These are phyloP conservation scores for Globisporangium spinosum DNA, from an alignment of 352 stramenopile genomes.

Conservation along the genomic window DNA sequence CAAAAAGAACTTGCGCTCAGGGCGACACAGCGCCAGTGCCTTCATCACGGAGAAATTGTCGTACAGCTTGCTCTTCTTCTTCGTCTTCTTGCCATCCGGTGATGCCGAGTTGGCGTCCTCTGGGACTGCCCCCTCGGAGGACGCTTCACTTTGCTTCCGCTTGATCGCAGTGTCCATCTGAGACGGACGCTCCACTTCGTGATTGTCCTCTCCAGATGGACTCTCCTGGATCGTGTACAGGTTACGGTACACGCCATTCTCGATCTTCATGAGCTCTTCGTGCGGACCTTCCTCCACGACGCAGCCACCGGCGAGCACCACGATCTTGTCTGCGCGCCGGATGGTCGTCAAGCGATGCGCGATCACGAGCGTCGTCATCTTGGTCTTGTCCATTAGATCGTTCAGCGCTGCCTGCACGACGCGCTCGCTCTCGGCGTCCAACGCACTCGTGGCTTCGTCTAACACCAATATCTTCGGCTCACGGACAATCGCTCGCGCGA, in stretches of 20 bases:
- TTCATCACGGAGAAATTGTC: conserved; percentile 30
- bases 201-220: conserved; percentile 10
- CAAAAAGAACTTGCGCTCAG: conserved; percentile 36
- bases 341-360: conserved; percentile 49
- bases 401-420: conserved; percentile 38
- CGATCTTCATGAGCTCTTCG: conserved; percentile 41
- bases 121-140: background rate
- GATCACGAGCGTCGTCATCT: conserved; percentile 24
- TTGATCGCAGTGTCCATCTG: background rate
- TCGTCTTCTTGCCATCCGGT: background rate
- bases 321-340: conserved; percentile 57
- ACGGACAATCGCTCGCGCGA: conserved; percentile 26
- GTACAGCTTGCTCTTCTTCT: background rate
- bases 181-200: conserved; percentile 16
- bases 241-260: conserved; percentile 76
- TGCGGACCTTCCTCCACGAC: conserved; percentile 52
- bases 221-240: conserved; percentile 57
- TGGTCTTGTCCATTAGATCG: conserved; percentile 24
- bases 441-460: conserved; percentile 26
- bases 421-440: conserved; percentile 32
- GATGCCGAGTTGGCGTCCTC: background rate
- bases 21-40: conserved; percentile 25
- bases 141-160: background rate
- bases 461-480: conserved; percentile 27
- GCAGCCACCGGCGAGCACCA: conserved; percentile 38